Evolutionary conservation across 78 protist species (phyloP), one percentile per base, ranked within the genome.

Genomic region (Bodo saltans): DNA sequence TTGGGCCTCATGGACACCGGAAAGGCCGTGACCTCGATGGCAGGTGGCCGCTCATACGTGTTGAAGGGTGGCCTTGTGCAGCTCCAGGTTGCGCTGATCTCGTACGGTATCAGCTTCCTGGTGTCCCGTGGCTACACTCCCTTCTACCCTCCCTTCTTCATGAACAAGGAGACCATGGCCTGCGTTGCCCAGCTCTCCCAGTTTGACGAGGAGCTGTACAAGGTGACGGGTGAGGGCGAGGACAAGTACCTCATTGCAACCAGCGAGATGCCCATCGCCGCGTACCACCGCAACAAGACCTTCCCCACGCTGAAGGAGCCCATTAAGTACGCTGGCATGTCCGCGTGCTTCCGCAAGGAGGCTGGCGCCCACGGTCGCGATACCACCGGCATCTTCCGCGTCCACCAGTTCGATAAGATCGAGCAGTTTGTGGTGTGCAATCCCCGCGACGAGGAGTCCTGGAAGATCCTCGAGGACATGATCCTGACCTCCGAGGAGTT

Each of bases 261-360:
- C 52, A 87, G 97, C 47, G 99, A 99, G 90, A 99, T 98, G 89
- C 99, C 99, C 74, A 84, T 99, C 80, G 90, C 93, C 74, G 98
- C 97, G 33, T 91, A 39, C 88, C 99, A 99, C 92, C 78, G 67
- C 34, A 41, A 83, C 68, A 90, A 90, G 74, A 83, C 90, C 89
- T 3, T 93, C 68, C 3, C 47, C 34, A 3, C 35, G 81, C 60
- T 76, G 23, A 60, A 79, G 34, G 78, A 89, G 25, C 97, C 98
- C 75, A 39, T 90, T 40, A 86, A 85, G 29, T 96, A 97, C 88
- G 95, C 93, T 3, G 99, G 99, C 35, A 52, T 53, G 90, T 97
- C 99, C 33, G 96, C 98, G 3, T 97, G 99, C 92, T 99, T 99
- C 98, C 88, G 99, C 38, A 97, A 98, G 92, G 99, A 99, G 89